Evolutionary conservation across 1,284 basidiomycete species (phyloP), one percentile per base, ranked within the genome.

Genomic region (Wolfiporia cocos): DNA sequence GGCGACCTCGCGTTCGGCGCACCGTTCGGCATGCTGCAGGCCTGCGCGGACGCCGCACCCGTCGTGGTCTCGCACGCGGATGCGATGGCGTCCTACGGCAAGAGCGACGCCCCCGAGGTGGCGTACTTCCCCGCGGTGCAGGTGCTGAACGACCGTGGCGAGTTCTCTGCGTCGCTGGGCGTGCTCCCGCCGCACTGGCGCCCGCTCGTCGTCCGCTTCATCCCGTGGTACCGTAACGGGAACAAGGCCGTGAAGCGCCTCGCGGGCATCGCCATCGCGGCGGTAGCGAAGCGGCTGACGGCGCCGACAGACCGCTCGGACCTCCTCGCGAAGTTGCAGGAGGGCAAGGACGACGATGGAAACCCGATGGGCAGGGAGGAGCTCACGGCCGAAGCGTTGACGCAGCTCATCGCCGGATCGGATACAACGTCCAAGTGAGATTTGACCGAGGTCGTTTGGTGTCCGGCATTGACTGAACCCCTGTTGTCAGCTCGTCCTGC

Each of bases 101-200:
- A 66, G 20, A 64, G 70, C 12, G 54, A 58, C 29, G 57, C 63
- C 15, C 62, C 57, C 29, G 70, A 78, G 43, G 70, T 77, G 34
- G 58, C 73, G 24, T 69, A 82, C 55, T 80, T 92, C 41, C 86
- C 89, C 2, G 92, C 90, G 10, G 81, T 94, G 34, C 68, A 86
- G 57, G 91, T 94, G 49, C 74, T 96, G 42, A 94, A 95, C 62
- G 85, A 86, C 46, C 85, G 92, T 18, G 92, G 92, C 42, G 91
- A 93, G 59, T 93, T 75, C 62, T 86, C 85, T 2, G 87, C 88
- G 35, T 81, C 89, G 0, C 80, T 93, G 69, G 92, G 92, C 29
- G 78, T 81, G 10, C 69, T 93, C 15, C 87, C 91, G 0, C 69
- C 76, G 0, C 79, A 72, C 67, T 76, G 81, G 69, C 76, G 87